Evolutionary conservation across 306 rosid species (phyloP).

Genomic region (Luffa aegyptiaca): DNA sequence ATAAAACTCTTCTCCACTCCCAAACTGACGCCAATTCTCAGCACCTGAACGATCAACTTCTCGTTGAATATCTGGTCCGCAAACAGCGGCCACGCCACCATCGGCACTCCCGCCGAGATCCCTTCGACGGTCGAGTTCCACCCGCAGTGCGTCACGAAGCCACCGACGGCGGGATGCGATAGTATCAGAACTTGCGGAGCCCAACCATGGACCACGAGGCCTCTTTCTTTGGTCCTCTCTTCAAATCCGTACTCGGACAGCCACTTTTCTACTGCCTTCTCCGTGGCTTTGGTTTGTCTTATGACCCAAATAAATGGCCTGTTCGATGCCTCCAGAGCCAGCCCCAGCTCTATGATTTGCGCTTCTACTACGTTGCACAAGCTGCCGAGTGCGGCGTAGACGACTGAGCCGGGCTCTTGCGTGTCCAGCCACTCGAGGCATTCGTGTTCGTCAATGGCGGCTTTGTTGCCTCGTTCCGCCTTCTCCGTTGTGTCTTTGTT

Average conservation of each 20-base stretch:
- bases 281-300: background rate
- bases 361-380: conserved; percentile 1
- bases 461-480: conserved; percentile 40
- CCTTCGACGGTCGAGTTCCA: conserved; percentile 65
- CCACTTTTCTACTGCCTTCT: conserved; percentile 24
- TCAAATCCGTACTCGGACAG: background rate
- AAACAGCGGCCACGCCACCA: conserved; percentile 55
- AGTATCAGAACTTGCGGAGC: conserved; percentile 21
- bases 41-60: conserved; percentile 30
- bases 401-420: conserved; percentile 19
- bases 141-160: conserved; percentile 58
- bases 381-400: conserved; percentile 48
- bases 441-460: conserved; percentile 17
- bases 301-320: conserved; percentile 29
- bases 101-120: conserved; percentile 34
- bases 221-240: conserved; percentile 11
- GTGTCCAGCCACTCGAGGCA: conserved; percentile 41
- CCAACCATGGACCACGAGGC: conserved; percentile 17
- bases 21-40: conserved; percentile 28
- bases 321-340: conserved; percentile 22
- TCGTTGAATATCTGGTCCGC: conserved; percentile 41
- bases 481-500: conserved; percentile 35
- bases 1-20: conserved; percentile 25
- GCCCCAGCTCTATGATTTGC: conserved; percentile 21
- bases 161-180: conserved; percentile 30